Percentiles rank a stretch among this genome's conserved stretches.
phyloP scores from a whole-genome alignment of 495 filamentous ascomycete species.

The Lophiostoma macrostomum region DNA sequence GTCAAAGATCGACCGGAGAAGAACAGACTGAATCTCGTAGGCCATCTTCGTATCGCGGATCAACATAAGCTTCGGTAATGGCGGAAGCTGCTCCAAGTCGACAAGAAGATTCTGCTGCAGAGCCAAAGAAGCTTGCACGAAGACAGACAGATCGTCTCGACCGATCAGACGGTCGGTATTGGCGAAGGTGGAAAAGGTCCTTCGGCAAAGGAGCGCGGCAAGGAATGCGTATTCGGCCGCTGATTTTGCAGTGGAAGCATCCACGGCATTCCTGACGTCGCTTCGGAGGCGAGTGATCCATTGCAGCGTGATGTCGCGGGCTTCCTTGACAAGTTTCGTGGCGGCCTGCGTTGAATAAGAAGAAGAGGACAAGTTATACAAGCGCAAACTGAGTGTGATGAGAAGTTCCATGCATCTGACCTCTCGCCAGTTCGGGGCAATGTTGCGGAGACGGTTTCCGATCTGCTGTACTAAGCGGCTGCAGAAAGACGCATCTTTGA shows the following conservation, averaged over 20 bases:
- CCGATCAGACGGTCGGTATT: conserved; percentile 15
- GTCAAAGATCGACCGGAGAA: conserved; percentile 31
- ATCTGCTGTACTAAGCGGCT: conserved; percentile 44
- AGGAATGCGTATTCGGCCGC: conserved; percentile 46
- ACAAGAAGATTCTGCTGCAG: conserved; percentile 45
- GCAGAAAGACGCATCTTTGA: conserved; percentile 48
- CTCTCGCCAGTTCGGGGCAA: conserved; percentile 54
- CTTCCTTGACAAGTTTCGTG: conserved; percentile 29
- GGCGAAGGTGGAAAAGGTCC: conserved; percentile 46
- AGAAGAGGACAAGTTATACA: conserved; percentile 29
- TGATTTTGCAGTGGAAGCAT: conserved; percentile 42
- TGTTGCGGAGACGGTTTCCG: conserved; percentile 39
- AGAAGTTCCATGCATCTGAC: conserved; percentile 48
- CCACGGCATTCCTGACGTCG: conserved; percentile 44
- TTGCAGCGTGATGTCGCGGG: conserved; percentile 30
- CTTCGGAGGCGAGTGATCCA: conserved; percentile 50
- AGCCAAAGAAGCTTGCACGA: conserved; percentile 43
- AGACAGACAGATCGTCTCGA: conserved; percentile 24
- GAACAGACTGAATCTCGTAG: conserved; percentile 38
- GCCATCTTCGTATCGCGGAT: conserved; percentile 52
- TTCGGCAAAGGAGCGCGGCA: conserved; percentile 51
- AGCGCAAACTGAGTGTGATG: conserved; percentile 43
- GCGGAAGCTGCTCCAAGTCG: conserved; percentile 37
- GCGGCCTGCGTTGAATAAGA: conserved; percentile 19
- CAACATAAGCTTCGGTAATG: conserved; percentile 39